Conservation (phyloP, 345 rosid genomes). For the Euphorbia lathyris region DNA sequence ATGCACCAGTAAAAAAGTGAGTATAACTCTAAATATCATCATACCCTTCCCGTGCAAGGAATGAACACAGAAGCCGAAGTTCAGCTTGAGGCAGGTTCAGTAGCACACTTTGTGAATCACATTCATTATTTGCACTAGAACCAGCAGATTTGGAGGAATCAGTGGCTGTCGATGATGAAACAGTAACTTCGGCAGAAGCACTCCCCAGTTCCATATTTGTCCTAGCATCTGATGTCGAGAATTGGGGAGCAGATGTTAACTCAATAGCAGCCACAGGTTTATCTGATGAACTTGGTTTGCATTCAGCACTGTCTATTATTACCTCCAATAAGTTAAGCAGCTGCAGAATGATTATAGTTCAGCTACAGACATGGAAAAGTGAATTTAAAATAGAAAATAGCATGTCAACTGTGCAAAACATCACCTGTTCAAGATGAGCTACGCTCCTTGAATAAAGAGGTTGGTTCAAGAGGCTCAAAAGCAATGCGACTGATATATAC, state of each 20-base stretch:
- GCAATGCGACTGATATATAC: conserved; percentile 61
- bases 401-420: not conserved
- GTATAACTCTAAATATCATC: not conserved
- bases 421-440: conserved; percentile 97
- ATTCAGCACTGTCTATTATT: conserved; percentile 68
- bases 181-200: conserved; percentile 35
- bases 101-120: conserved; percentile 56
- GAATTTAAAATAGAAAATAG: not conserved
- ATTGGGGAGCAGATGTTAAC: conserved; percentile 38
- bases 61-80: conserved; percentile 82
- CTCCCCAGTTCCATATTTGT: conserved; percentile 37
- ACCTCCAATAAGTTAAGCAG: conserved; percentile 87
- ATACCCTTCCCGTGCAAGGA: conserved; percentile 96
- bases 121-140: conserved; percentile 44
- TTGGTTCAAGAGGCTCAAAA: conserved; percentile 84
- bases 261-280: conserved; percentile 45
- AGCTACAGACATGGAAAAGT: not conserved
- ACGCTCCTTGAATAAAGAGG: conserved; percentile 90
- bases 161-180: conserved; percentile 32
- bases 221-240: conserved; percentile 36
- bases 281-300: conserved; percentile 49
- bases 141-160: conserved; percentile 42
- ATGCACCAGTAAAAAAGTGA: not conserved
- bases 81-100: conserved; percentile 72
- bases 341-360: conserved; percentile 45